A percentile compares a stretch with the other conserved stretches of the same genome.
Conservation (phyloP, 176 grass and related monocot species). For the Juncus inflexus region DNA sequence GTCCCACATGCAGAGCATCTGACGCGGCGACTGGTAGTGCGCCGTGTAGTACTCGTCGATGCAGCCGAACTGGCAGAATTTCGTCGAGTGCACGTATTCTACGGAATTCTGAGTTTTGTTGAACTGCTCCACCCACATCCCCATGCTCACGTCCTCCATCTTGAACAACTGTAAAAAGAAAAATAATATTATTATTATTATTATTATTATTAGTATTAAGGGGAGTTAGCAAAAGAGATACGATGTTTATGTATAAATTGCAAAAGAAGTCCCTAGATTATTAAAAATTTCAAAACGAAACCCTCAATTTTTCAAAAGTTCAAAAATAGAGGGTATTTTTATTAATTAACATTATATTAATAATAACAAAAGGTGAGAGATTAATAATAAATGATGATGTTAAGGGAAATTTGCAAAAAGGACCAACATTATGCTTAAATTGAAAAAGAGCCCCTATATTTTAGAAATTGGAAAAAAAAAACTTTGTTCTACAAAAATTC, state of each 20-base stretch:
- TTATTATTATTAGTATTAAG: neutral
- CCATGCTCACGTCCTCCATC: slow-evolving; percentile 99
- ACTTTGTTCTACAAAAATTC: neutral
- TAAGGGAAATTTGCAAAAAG: neutral
- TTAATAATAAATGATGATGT: neutral
- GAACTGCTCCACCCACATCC: slow-evolving; percentile 93
- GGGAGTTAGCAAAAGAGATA: neutral
- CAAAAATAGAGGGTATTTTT: too few species aligned
- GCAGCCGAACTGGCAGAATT: slow-evolving; percentile 89
- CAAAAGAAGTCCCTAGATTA: neutral
- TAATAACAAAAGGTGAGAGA: too few species aligned
- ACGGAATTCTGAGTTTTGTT: slow-evolving; percentile 42
- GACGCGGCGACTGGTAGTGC: slow-evolving; percentile 86
- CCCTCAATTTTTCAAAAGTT: too few species aligned
- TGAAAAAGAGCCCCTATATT: neutral
- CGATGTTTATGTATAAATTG: neutral
- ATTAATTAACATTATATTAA: too few species aligned
- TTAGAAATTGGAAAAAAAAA: slow-evolving; percentile 21
- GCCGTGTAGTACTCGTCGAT: slow-evolving; percentile 90
- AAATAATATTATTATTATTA: neutral
- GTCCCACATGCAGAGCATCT: slow-evolving; percentile 98
- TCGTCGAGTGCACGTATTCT: slow-evolving; percentile 62
- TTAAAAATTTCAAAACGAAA: neutral
- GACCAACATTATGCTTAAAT: neutral
- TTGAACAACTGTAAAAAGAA: slow-evolving; percentile 62